Base-by-base conservation (phyloP, 805 yeast genomes). In the Starmerella kuoi region DNA sequence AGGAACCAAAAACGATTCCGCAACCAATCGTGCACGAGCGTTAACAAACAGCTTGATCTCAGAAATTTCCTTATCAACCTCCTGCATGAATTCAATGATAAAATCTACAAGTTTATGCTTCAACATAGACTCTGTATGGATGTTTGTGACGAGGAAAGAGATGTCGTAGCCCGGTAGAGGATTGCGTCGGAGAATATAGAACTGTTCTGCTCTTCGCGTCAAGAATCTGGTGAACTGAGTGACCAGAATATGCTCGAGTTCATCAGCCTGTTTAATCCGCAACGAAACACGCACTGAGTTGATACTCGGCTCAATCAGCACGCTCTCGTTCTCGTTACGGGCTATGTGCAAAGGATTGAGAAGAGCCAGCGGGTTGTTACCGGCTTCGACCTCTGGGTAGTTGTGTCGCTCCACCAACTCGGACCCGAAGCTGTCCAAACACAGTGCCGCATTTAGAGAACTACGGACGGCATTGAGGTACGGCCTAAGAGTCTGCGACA, bases 11-110 rank as follows among this genome's bases (percentile, higher is more conserved):
- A 86, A 88, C 6, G 95, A 88, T 63, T 91, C 98, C 22, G 98
- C 98, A 37, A 86, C 93, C 48, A 85, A 88, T 68, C 98, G 80
- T 12, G 98, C 98, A 59, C 98, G 76, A 12, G 98, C 95, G 59
- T 91, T 91, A 61, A 91, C 73, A 62, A 88, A 91, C 61, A 91
- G 72, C 65, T 91, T 91, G 94, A 91, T 91, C 61, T 91, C 98
- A 63, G 95, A 84, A 58, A 91, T 91, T 63, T 91, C 98, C 67
- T 86, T 88, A 63, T 91, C 98, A 17, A 91, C 98, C 58, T 87
- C 98, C 63, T 91, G 97, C 97, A 91, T 87, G 62, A 91, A 91
- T 66, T 91, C 97, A 53, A 91, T 85, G 53, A 91, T 87, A 62
- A 91, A 91, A 62, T 91, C 98, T 34, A 91, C 94, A 55, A 91